Evolutionary conservation across 2,329 filamentous ascomycete genomes (phyloP).

Genomic region (Niveomyces coronatus): DNA sequence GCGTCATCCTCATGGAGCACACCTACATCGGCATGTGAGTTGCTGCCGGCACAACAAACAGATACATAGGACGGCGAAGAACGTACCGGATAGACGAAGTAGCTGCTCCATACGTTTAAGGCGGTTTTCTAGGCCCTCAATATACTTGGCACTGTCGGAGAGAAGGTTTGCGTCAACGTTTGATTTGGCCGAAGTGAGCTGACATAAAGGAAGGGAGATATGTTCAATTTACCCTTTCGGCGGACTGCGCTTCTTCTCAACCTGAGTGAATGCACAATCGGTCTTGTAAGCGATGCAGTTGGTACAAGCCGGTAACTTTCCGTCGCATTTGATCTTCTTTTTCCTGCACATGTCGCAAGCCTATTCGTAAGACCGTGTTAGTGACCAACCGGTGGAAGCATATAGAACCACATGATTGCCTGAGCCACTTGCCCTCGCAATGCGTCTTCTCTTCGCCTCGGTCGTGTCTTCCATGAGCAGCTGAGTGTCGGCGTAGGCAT

Average conservation of each 20-base stretch:
- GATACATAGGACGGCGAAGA: not conserved
- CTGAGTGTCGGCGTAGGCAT: slow-evolving; percentile 49
- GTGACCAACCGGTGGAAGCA: too few species aligned
- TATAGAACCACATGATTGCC: too few species aligned
- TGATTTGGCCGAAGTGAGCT: too few species aligned
- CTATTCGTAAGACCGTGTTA: too few species aligned
- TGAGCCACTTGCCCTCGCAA: slow-evolving; percentile 77
- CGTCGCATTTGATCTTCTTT: slow-evolving; percentile 96
- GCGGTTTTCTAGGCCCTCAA: slow-evolving; percentile 90
- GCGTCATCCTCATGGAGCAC: slow-evolving; percentile 77
- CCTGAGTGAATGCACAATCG: slow-evolving; percentile 92
- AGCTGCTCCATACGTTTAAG: slow-evolving; percentile 93
- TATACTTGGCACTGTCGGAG: slow-evolving; percentile 74
- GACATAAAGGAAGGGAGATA: not conserved
- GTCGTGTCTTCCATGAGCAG: slow-evolving; percentile 54
- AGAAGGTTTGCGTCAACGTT: slow-evolving; percentile 13
- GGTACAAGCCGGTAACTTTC: slow-evolving; percentile 86
- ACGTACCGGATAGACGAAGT: slow-evolving; percentile 64
- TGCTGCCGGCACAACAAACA: not conserved
- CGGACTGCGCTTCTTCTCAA: slow-evolving; percentile 96
- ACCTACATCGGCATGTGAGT: slow-evolving; percentile 30
- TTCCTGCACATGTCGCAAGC: slow-evolving; percentile 96
- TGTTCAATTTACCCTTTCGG: slow-evolving; percentile 69
- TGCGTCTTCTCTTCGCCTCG: slow-evolving; percentile 81
- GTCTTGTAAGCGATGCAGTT: slow-evolving; percentile 98